Conservation (phyloP, 176 grass and related monocot species). For the Aegilops tauschii region DNA sequence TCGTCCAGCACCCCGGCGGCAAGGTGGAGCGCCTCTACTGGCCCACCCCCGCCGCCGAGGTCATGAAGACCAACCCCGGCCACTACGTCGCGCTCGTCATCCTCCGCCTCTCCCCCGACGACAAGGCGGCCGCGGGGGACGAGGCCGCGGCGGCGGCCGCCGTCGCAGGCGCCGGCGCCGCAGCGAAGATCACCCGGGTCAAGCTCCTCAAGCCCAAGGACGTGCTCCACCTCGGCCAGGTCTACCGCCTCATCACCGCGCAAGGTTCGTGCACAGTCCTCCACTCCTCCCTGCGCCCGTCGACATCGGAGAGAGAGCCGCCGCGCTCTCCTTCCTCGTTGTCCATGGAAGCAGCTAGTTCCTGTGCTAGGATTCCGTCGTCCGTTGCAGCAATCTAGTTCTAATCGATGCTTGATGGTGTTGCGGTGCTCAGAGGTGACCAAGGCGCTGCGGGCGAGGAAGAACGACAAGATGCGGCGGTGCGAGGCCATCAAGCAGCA, state of each 20-base stretch:
- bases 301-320: no score
- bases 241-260: slow-evolving; percentile 88
- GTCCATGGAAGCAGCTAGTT: neutral
- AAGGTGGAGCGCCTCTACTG: slow-evolving; percentile 85
- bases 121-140: slow-evolving; percentile 17
- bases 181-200: slow-evolving; percentile 66
- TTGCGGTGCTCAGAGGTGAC: slow-evolving; percentile 65
- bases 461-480: slow-evolving; percentile 86
- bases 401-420: neutral
- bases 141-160: neutral
- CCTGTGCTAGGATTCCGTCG: neutral
- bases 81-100: slow-evolving; percentile 95
- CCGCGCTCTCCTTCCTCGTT: neutral
- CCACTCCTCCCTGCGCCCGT: neutral
- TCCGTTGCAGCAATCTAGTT: neutral
- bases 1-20: slow-evolving; percentile 91
- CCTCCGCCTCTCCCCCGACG: slow-evolving; percentile 39
- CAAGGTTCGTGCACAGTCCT: slow-evolving; percentile 44
- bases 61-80: slow-evolving; percentile 83
- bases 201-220: slow-evolving; percentile 97
- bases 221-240: slow-evolving; percentile 77
- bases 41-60: slow-evolving; percentile 65
- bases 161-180: neutral
- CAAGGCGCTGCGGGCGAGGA: slow-evolving; percentile 75
- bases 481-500: slow-evolving; percentile 63